phyloP scores from a whole-genome alignment of 2,329 filamentous ascomycete species.

The Arachnomyces sp. region DNA sequence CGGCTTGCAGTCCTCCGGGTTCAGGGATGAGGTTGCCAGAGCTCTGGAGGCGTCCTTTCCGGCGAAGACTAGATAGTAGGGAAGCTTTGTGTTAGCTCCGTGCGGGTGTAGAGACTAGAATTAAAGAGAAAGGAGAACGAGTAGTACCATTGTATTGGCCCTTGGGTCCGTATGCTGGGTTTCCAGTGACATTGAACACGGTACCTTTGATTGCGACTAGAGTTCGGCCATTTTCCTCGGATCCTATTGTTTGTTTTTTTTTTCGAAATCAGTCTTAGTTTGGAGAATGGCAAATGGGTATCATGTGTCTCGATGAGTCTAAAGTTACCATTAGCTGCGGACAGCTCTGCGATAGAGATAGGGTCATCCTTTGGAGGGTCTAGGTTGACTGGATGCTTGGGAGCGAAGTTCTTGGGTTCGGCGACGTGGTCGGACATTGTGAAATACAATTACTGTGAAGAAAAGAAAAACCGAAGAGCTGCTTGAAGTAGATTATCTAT shows the following conservation, averaged over 20 bases:
- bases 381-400: conserved; percentile 44
- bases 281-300: neutral
- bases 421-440: conserved; percentile 24
- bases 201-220: conserved; percentile 69
- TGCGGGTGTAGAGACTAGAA: neutral
- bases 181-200: conserved; percentile 89
- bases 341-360: conserved; percentile 72
- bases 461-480: neutral
- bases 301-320: conserved; percentile 1
- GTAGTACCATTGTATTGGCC: conserved; percentile 76
- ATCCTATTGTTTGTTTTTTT: conserved; percentile 31
- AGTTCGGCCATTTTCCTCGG: conserved; percentile 45
- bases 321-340: conserved; percentile 70
- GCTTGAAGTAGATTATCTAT: neutral
- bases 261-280: conserved; percentile 4
- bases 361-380: conserved; percentile 79
- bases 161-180: conserved; percentile 73
- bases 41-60: conserved; percentile 95
- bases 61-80: conserved; percentile 64
- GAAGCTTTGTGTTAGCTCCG: conserved; percentile 1
- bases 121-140: neutral
- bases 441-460: neutral
- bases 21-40: conserved; percentile 77
- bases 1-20: conserved; percentile 70
- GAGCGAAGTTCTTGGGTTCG: conserved; percentile 32